A percentile compares a stretch with the other conserved stretches of the same genome.
Conservation (phyloP, 1,284 basidiomycete species). For the Heterobasidion occidentale region DNA sequence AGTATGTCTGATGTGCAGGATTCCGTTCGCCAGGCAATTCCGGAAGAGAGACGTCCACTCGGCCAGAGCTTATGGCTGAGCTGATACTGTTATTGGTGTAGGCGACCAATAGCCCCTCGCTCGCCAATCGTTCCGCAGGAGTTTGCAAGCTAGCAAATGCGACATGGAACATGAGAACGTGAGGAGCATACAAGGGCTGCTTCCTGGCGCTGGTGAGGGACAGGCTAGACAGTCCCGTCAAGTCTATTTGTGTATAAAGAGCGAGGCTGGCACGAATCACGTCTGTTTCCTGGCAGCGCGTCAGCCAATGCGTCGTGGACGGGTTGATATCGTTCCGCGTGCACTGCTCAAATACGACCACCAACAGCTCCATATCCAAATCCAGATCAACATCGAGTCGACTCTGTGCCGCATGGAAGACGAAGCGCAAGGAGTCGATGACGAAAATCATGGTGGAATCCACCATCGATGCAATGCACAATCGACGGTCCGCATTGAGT, state of each 20-base stretch:
- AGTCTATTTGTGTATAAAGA: constrained; percentile 62
- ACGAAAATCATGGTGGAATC: constrained; percentile 58
- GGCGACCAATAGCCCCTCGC: constrained; percentile 74
- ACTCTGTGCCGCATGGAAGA: constrained; percentile 57
- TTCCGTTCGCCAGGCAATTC: constrained; percentile 68
- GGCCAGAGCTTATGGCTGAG: constrained; percentile 64
- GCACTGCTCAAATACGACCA: constrained; percentile 78
- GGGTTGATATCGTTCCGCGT: constrained; percentile 59
- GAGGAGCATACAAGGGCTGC: constrained; percentile 61
- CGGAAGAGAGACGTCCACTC: constrained; percentile 60
- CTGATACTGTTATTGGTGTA: constrained; percentile 82
- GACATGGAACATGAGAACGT: constrained; percentile 81
- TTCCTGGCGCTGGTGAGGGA: constrained; percentile 52
- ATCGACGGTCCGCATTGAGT: constrained; percentile 52
- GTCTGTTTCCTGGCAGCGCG: constrained; percentile 75
- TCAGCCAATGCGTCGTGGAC: constrained; percentile 68
- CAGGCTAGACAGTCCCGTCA: constrained; percentile 60
- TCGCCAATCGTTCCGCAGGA: constrained; percentile 80
- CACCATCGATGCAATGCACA: constrained; percentile 49
- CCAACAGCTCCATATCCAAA: constrained; percentile 72
- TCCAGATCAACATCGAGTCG: constrained; percentile 59
- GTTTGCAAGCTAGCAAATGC: constrained; percentile 71
- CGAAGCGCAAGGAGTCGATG: constrained; percentile 62
- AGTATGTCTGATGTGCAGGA: constrained; percentile 76
- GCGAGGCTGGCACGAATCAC: constrained; percentile 74